Conservation (phyloP, 2,329 filamentous ascomycete genomes). For the Bipolaris sorokiniana region DNA sequence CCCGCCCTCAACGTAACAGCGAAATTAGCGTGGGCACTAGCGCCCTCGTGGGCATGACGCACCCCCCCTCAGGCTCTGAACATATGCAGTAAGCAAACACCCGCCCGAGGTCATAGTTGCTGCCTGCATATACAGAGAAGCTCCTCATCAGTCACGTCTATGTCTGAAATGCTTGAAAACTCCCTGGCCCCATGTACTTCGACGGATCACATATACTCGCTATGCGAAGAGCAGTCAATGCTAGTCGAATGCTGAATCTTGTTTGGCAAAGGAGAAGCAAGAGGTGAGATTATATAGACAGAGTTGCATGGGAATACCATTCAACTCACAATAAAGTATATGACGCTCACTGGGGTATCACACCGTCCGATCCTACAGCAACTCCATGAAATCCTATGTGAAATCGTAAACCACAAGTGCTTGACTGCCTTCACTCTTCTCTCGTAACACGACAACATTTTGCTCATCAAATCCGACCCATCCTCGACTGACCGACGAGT, state of each 20-base stretch:
- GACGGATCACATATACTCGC: not conserved
- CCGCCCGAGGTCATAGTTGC: not conserved
- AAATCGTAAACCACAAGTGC: conserved; percentile 88
- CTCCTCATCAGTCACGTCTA: not conserved
- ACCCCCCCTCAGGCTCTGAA: not conserved
- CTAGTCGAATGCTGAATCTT: not conserved
- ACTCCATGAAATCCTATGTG: conserved; percentile 55
- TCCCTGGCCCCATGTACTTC: not conserved
- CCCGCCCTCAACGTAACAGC: conserved; percentile 19
- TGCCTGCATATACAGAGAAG: not conserved
- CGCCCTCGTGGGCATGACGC: conserved; percentile 18
- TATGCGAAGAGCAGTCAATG: not conserved
- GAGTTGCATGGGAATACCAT: not conserved
- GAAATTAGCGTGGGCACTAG: conserved; percentile 22
- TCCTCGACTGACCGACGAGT: conserved; percentile 56
- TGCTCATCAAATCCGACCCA: conserved; percentile 92
- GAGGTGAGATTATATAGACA: not conserved
- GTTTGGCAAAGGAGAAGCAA: not conserved
- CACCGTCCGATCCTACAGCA: not conserved
- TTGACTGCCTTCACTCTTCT: conserved; percentile 70
- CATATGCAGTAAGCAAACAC: not conserved
- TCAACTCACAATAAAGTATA: not conserved
- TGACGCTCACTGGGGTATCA: conserved; percentile 3
- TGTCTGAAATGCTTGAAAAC: not conserved
- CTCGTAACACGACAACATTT: conserved; percentile 84